Evolutionary conservation across 2,329 filamentous ascomycete genomes (phyloP).

Genomic region (Ophiobolus disseminans): DNA sequence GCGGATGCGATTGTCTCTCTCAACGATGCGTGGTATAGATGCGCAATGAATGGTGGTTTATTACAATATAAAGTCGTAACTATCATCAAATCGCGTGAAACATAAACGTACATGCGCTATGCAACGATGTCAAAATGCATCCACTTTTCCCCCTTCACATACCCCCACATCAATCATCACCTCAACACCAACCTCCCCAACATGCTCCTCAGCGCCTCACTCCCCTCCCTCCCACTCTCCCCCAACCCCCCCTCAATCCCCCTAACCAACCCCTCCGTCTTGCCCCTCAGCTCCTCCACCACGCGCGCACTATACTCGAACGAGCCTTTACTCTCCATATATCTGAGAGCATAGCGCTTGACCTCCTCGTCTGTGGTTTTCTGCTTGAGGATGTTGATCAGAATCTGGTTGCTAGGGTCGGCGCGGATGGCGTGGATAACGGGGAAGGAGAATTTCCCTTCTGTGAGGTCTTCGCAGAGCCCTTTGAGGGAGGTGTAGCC

Average conservation of each 20-base stretch:
- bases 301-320: constrained; percentile 82
- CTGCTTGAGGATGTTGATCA: constrained; percentile 92
- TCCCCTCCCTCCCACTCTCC: constrained; percentile 46
- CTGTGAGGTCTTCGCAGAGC: constrained; percentile 91
- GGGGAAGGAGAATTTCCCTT: constrained; percentile 96
- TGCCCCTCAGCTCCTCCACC: constrained; percentile 53
- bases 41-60: too few relatives aligned
- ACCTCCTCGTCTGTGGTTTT: constrained; percentile 86
- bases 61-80: too few relatives aligned
- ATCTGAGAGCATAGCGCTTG: constrained; percentile 86
- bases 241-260: constrained; percentile 50
- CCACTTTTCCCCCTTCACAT: too few relatives aligned
- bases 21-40: too few relatives aligned
- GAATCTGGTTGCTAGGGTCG: constrained; percentile 74
- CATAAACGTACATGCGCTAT: too few relatives aligned
- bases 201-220: constrained; percentile 50
- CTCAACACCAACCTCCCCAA: constrained; percentile 50
- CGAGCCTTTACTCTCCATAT: constrained; percentile 89
- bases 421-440: constrained; percentile 91
- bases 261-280: constrained; percentile 53
- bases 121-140: too few relatives aligned
- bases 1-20: too few relatives aligned
- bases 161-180: too few relatives aligned
- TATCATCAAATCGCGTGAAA: too few relatives aligned
- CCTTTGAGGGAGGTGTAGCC: constrained; percentile 87